phyloP scores from a whole-genome alignment of 2,329 filamentous ascomycete genomes.

The Alternaria sp. region DNA sequence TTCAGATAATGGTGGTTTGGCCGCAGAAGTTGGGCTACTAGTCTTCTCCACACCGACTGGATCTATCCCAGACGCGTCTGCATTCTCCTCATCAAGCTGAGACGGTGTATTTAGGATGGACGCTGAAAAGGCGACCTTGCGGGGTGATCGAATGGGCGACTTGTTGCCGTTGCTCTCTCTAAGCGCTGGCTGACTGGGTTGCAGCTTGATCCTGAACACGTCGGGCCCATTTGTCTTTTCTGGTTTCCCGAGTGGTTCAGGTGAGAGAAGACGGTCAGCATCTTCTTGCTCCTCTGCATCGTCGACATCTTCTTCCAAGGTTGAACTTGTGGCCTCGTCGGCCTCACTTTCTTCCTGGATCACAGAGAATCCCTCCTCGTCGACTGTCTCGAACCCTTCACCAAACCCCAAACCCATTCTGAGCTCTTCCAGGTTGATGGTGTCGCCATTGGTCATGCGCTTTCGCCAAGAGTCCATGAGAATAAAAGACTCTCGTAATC shows the following conservation, averaged over 20 bases:
- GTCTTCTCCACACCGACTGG: constrained; percentile 33
- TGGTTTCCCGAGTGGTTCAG: constrained; percentile 31
- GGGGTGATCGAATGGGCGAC: constrained; percentile 49
- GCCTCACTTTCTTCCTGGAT: constrained; percentile 35
- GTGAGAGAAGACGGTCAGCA: constrained; percentile 32
- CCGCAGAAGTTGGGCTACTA: constrained; percentile 28
- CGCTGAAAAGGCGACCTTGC: constrained; percentile 52
- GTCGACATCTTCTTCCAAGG: constrained; percentile 43
- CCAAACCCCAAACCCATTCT: constrained; percentile 70
- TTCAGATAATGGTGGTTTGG: constrained; percentile 27
- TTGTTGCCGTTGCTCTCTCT: constrained; percentile 50
- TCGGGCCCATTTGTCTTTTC: constrained; percentile 37
- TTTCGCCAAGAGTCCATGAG: constrained; percentile 94
- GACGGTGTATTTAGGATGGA: constrained; percentile 49
- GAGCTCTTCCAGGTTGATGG: constrained; percentile 68
- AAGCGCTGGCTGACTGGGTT: constrained; percentile 43
- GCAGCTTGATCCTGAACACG: constrained; percentile 48
- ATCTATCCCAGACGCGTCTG: constrained; percentile 41
- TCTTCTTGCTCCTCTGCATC: constrained; percentile 25
- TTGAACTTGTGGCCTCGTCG: constrained; percentile 40
- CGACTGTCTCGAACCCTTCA: constrained; percentile 53
- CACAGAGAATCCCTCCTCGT: constrained; percentile 42
- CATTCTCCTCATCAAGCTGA: constrained; percentile 45
- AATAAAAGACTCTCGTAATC: constrained; percentile 87
- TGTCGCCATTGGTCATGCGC: constrained; percentile 74